A percentile compares a stretch with the other conserved stretches of the same genome.
Evolutionary conservation across 2,329 filamentous ascomycete genomes (phyloP).

Genomic region (Pseudogymnoascus sp.): DNA sequence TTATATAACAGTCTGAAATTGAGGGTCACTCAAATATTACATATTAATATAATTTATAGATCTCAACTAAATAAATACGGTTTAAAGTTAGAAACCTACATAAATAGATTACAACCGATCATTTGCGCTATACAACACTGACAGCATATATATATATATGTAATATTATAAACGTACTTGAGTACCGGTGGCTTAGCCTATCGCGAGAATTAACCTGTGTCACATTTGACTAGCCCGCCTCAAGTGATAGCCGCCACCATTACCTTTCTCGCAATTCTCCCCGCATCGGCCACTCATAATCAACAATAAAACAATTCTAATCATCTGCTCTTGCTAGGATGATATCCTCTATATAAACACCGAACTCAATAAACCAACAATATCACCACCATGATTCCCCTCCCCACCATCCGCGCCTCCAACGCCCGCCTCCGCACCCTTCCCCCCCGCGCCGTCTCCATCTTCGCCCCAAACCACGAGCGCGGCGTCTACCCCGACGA

Average conservation of each 20-base stretch:
- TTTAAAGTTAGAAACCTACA: too few relatives aligned
- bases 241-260: neutral
- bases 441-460: constrained; percentile 24
- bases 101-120: neutral
- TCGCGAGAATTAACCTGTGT: neutral
- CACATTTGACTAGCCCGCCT: neutral
- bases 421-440: constrained; percentile 8
- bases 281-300: neutral
- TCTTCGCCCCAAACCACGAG: constrained; percentile 28
- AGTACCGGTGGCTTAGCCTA: neutral
- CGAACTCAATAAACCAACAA: neutral
- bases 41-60: neutral
- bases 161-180: neutral
- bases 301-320: neutral
- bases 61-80: too few relatives aligned
- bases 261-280: neutral
- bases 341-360: neutral
- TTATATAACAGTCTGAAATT: neutral
- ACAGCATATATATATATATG: neutral
- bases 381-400: constrained; percentile 6
- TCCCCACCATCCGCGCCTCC: constrained; percentile 9
- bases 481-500: constrained; percentile 20
- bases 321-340: neutral
- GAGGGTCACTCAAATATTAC: neutral
- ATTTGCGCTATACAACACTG: neutral